phyloP scores from a whole-genome alignment of 257 asterid genomes.

The Misopates orontium region DNA sequence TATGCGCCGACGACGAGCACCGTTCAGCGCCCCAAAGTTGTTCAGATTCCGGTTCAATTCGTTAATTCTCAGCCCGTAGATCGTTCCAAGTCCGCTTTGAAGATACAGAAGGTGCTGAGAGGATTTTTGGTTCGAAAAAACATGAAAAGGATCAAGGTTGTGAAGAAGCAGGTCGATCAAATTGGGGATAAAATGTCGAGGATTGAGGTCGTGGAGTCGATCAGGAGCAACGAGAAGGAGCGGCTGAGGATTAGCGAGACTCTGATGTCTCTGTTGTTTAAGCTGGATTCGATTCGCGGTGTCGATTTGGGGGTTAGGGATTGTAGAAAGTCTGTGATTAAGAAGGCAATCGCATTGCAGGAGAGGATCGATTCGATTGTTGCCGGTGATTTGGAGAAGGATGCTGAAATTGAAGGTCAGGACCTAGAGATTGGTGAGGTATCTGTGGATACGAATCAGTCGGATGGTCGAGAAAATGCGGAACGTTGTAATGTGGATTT shows the following conservation, averaged over 20 bases:
- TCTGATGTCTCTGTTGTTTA: slow-evolving; percentile 67
- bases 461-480: background rate
- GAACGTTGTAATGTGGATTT: background rate
- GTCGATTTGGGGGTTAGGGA: slow-evolving; percentile 63
- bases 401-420: slow-evolving; percentile 18
- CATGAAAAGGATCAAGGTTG: slow-evolving; percentile 49
- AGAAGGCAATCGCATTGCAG: slow-evolving; percentile 67
- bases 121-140: slow-evolving; percentile 65
- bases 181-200: slow-evolving; percentile 46
- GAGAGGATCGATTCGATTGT: slow-evolving; percentile 60
- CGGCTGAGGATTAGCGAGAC: slow-evolving; percentile 63
- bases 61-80: slow-evolving; percentile 36
- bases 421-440: slow-evolving; percentile 14
- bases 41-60: slow-evolving; percentile 66
- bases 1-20: slow-evolving; percentile 19
- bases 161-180: slow-evolving; percentile 55
- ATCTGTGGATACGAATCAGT: background rate
- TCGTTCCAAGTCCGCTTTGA: slow-evolving; percentile 51
- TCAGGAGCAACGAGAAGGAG: slow-evolving; percentile 49
- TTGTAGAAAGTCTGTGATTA: slow-evolving; percentile 64
- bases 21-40: slow-evolving; percentile 34
- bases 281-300: slow-evolving; percentile 67
- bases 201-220: slow-evolving; percentile 41
- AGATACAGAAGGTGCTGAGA: slow-evolving; percentile 74
- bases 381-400: slow-evolving; percentile 1